A percentile compares a stretch with the other conserved stretches of the same genome.
Conservation (phyloP, 2,329 filamentous ascomycete species). For the Venturia pyrina region DNA sequence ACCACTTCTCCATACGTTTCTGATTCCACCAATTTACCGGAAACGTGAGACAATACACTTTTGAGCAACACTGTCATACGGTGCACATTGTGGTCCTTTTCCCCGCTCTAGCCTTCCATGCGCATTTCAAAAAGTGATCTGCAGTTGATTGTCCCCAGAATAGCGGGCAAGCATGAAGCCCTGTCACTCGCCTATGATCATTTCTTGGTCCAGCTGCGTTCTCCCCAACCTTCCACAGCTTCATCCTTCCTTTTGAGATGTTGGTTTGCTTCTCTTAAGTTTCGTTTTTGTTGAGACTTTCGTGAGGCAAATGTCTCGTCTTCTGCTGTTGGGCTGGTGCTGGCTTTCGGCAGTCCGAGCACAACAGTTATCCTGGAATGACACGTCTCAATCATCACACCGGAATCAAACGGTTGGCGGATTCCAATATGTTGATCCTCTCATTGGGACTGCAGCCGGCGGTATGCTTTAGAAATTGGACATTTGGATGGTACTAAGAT, state of each 20-base stretch:
- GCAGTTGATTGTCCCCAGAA: background rate
- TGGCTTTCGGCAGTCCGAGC: background rate
- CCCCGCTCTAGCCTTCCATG: background rate
- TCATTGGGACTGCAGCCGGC: slow-evolving; percentile 35
- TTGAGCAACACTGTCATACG: background rate
- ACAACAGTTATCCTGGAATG: background rate
- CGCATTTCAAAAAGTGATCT: background rate
- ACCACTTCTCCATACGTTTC: background rate
- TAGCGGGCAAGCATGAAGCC: background rate
- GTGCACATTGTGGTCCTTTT: background rate
- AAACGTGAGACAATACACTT: background rate
- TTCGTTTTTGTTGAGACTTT: background rate
- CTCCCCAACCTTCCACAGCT: background rate
- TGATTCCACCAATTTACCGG: background rate
- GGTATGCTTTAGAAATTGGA: slow-evolving; percentile 16
- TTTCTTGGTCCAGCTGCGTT: background rate
- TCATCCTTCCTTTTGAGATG: background rate
- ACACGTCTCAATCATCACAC: background rate
- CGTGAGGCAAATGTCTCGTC: background rate
- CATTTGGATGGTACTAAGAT: background rate
- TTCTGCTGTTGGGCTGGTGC: background rate
- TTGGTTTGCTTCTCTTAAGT: background rate
- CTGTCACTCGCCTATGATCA: background rate
- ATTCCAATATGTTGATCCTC: slow-evolving; percentile 29
- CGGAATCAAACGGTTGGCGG: slow-evolving; percentile 12